Conservation (phyloP, 805 yeast species). For the Metschnikowia cerradonensis region DNA sequence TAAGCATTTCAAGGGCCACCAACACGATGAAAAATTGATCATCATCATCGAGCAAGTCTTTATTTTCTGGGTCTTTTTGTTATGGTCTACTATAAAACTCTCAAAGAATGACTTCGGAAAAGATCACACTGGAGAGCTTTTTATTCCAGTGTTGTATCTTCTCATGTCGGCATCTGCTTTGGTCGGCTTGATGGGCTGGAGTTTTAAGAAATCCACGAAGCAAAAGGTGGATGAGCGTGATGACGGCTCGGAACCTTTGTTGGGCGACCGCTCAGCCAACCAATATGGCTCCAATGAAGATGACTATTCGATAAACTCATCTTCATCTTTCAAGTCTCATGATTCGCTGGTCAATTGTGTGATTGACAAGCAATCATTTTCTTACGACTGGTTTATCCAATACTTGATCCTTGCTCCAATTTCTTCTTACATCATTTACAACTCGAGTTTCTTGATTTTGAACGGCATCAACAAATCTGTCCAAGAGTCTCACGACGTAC, state of each 20-base stretch:
- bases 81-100: conserved; percentile 45
- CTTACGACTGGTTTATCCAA: conserved; percentile 82
- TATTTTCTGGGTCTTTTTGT: conserved; percentile 53
- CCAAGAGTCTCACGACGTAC: conserved; percentile 56
- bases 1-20: conserved; percentile 28
- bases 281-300: conserved; percentile 15
- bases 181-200: conserved; percentile 51
- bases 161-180: conserved; percentile 45
- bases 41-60: conserved; percentile 52
- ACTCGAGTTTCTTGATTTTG: conserved; percentile 51
- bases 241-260: conserved; percentile 33
- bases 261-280: conserved; percentile 14
- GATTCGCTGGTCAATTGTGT: conserved; percentile 12
- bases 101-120: conserved; percentile 38
- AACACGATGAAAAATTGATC: conserved; percentile 52
- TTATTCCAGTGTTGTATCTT: conserved; percentile 43
- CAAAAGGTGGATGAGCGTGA: conserved; percentile 5
- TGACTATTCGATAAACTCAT: conserved; percentile 15
- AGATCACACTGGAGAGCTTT: conserved; percentile 53
- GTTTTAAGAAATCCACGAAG: conserved; percentile 20
- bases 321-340: conserved; percentile 21
- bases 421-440: conserved; percentile 50
- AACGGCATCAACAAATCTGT: conserved; percentile 68
- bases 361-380: conserved; percentile 38
- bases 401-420: conserved; percentile 66